Evolutionary conservation across 2,329 filamentous ascomycete species (phyloP).

Genomic region (Diaporthe vexans): DNA sequence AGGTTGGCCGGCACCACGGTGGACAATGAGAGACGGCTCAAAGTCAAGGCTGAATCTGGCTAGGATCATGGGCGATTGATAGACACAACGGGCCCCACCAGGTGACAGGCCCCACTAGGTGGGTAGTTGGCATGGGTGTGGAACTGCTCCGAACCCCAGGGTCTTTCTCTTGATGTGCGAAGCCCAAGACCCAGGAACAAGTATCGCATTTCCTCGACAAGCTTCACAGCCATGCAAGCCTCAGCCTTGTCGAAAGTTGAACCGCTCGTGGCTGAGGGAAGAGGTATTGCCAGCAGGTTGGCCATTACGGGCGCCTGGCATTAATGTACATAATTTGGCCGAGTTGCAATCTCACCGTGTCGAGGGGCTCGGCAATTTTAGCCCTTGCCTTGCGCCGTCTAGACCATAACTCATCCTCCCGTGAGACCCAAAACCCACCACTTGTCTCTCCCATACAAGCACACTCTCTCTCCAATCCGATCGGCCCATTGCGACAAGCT

Average conservation of each 20-base stretch:
- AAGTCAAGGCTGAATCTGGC: background rate
- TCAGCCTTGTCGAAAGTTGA: conserved; percentile 58
- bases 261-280: conserved; percentile 46
- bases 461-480: background rate
- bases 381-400: conserved; percentile 22
- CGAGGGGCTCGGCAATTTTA: conserved; percentile 31
- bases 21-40: conserved; percentile 1
- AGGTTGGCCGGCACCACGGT: background rate
- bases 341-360: conserved; percentile 25
- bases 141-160: conserved; percentile 4
- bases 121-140: conserved; percentile 3
- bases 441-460: background rate
- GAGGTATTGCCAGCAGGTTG: background rate
- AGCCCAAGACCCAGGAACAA: conserved; percentile 79
- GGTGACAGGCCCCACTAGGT: conserved; percentile 16
- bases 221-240: conserved; percentile 64
- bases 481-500: conserved; percentile 1
- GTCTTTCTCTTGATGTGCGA: background rate
- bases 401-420: conserved; percentile 16
- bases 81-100: conserved; percentile 6
- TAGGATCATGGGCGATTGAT: background rate
- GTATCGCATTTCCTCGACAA: conserved; percentile 78
- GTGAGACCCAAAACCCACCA: conserved; percentile 31
- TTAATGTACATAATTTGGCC: background rate
- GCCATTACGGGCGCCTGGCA: background rate